phyloP scores from a whole-genome alignment of 2,329 filamentous ascomycete species.

The Fusarium burgessii region DNA sequence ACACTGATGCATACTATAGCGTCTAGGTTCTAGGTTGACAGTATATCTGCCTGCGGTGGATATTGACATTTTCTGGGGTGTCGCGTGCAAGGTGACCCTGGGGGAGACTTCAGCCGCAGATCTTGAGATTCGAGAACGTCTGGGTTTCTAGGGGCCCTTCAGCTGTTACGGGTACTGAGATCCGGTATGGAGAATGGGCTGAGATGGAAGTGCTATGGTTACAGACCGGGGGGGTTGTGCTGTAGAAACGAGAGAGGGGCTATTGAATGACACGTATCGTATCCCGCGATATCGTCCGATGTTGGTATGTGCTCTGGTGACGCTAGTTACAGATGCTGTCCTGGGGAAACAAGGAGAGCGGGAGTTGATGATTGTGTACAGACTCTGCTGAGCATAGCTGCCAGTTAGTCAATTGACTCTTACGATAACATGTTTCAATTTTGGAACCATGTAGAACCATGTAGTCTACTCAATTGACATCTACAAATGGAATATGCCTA shows the following conservation, averaged over 20 bases:
- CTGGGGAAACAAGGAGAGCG: constrained; percentile 27
- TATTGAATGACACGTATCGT: constrained; percentile 39
- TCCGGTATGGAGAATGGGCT: constrained; percentile 34
- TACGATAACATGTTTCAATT: background rate
- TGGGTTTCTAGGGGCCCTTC: constrained; percentile 21
- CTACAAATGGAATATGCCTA: background rate
- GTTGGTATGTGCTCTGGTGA: constrained; percentile 41
- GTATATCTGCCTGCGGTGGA: constrained; percentile 23
- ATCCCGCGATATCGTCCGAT: constrained; percentile 47
- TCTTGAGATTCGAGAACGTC: constrained; percentile 20
- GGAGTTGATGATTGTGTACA: constrained; percentile 7
- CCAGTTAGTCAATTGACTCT: background rate
- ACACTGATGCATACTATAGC: constrained; percentile 38
- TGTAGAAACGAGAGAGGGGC: constrained; percentile 13
- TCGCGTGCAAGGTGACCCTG: constrained; percentile 2
- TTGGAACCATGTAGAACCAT: background rate
- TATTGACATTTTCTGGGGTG: constrained; percentile 25
- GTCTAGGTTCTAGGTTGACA: constrained; percentile 9
- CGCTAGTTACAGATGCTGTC: constrained; percentile 31
- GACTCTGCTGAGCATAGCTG: constrained; percentile 1
- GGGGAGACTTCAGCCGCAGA: constrained; percentile 16
- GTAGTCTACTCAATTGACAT: background rate
- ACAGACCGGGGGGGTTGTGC: constrained; percentile 16
- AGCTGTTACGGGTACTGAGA: constrained; percentile 23
- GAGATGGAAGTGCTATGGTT: constrained; percentile 17